These are phyloP conservation scores for Xylariaceae sp. DNA, from an alignment of 2,329 filamentous ascomycete genomes.

Conservation along the genomic window DNA sequence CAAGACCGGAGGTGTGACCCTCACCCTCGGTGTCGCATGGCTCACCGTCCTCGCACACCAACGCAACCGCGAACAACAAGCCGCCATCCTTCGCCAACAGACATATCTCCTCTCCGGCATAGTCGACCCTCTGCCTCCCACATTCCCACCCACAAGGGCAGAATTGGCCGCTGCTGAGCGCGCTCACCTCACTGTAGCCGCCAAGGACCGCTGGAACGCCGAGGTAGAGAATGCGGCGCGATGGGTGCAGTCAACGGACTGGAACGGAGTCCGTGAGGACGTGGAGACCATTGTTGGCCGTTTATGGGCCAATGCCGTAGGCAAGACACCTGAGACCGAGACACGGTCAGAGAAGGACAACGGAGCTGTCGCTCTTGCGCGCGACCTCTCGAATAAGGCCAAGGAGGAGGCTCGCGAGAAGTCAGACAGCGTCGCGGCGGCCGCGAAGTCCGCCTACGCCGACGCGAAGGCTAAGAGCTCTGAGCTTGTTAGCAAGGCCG, in stretches of 20 bases:
- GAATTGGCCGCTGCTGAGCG: conserved; percentile 48
- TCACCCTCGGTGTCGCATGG: conserved; percentile 70
- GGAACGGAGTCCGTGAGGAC: conserved; percentile 55
- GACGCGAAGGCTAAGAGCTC: conserved; percentile 30
- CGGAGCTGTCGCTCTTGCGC: conserved; percentile 27
- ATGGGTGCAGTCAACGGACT: conserved; percentile 62
- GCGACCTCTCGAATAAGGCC: conserved; percentile 32
- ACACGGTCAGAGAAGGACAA: conserved; percentile 18
- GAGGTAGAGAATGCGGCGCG: conserved; percentile 63
- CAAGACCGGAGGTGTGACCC: conserved; percentile 68
- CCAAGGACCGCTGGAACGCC: conserved; percentile 74
- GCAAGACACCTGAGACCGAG: conserved; percentile 29
- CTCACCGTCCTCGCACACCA: conserved; percentile 66
- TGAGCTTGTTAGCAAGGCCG: conserved; percentile 28
- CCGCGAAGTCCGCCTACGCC: conserved; percentile 30
- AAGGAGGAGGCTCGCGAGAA: conserved; percentile 36
- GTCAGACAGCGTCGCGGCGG: conserved; percentile 26
- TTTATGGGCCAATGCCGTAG: conserved; percentile 41
- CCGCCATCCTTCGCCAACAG: conserved; percentile 52
- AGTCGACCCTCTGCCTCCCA: conserved; percentile 42
- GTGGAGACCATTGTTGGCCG: conserved; percentile 46
- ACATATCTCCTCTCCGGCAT: conserved; percentile 49
- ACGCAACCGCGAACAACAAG: conserved; percentile 58
- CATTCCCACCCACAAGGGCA: conserved; percentile 45
- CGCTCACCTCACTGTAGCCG: conserved; percentile 55